Base-by-base conservation (phyloP, 306 rosid genomes). In the Fragaria nilgerrensis region DNA sequence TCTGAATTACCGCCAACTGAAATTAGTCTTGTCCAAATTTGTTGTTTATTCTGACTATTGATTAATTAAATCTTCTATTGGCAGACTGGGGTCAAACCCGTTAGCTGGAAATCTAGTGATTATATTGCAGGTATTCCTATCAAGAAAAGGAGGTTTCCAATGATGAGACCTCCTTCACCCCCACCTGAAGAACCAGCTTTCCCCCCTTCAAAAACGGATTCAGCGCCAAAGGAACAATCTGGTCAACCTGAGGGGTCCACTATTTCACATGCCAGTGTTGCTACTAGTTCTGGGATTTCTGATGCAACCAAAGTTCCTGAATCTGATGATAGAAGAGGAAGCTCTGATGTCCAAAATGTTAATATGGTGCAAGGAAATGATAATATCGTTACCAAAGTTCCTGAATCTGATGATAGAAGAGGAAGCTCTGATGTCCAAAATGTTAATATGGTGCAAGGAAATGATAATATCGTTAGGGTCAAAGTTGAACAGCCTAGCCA, bases 81-180 rank as follows among this genome's bases (percentile, higher is more conserved):
- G 87, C 97, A 95, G 99, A 89, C 85, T 44, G 92, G 91, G 90
- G 82, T 92, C 70, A 91, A 91, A 77, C 86, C 96, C 73, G 75
- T 74, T 80, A 83, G 78, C 72, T 86, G 89, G 86, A 87, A 87
- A 45, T 75, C 84, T 86, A 86, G 91, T 88, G 91, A 85, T 88
- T 92, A 88, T 82, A 79, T 82, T 88, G 89, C 95, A 86, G 94
- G 92, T 87, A 90, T 95, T 74, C 99, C 99, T 49, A 92, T 95
- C 85, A 95, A 95, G 96, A 95, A 95, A 85, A 88, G 99, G 84
- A 86, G 91, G 84, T 92, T 86, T 75, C 96, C 90, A 5, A 43
- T 86, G 72, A 68, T 83, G 78, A 83, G 68, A 44, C 82, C 93
- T 48, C 52, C 90, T 66, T 86, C 98, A 3, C 87, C 98, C 68